These are phyloP conservation scores for Lobosporangium transversale DNA, from an alignment of 192 early-diverging fungal genomes.

Conservation along the genomic window DNA sequence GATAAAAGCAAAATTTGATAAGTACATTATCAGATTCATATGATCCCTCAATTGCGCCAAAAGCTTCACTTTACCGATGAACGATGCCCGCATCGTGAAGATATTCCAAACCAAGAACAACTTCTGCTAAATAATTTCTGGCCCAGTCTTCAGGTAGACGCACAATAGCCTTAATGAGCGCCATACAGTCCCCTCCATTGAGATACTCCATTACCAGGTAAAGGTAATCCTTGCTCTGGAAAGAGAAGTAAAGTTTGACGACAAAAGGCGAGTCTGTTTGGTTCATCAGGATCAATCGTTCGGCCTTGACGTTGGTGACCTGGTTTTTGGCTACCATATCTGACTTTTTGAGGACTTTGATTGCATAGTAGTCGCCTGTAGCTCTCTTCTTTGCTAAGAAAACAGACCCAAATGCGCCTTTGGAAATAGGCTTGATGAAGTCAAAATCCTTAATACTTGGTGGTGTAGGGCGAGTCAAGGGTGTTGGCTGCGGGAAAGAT, in stretches of 20 bases:
- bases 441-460: constrained; percentile 90
- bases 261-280: constrained; percentile 89
- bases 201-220: constrained; percentile 92
- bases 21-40: too few species aligned
- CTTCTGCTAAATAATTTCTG: constrained; percentile 84
- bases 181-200: constrained; percentile 91
- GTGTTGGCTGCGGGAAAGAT: constrained; percentile 53
- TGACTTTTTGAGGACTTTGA: constrained; percentile 86
- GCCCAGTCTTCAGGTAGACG: constrained; percentile 85
- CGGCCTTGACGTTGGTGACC: constrained; percentile 89
- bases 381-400: constrained; percentile 85
- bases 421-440: constrained; percentile 91
- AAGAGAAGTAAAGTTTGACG: constrained; percentile 84
- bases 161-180: constrained; percentile 78
- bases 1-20: too few species aligned
- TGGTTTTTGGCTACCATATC: constrained; percentile 95
- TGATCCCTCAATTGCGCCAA: neutral
- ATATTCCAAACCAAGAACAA: constrained; percentile 83
- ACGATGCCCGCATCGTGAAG: constrained; percentile 81
- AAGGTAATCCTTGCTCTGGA: constrained; percentile 85
- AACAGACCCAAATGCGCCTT: constrained; percentile 90
- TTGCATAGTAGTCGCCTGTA: constrained; percentile 89
- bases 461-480: constrained; percentile 60
- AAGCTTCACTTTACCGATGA: constrained; percentile 70
- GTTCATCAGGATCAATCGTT: constrained; percentile 86